Conservation (phyloP, 495 filamentous ascomycete species). For the Cudoniella acicularis region DNA sequence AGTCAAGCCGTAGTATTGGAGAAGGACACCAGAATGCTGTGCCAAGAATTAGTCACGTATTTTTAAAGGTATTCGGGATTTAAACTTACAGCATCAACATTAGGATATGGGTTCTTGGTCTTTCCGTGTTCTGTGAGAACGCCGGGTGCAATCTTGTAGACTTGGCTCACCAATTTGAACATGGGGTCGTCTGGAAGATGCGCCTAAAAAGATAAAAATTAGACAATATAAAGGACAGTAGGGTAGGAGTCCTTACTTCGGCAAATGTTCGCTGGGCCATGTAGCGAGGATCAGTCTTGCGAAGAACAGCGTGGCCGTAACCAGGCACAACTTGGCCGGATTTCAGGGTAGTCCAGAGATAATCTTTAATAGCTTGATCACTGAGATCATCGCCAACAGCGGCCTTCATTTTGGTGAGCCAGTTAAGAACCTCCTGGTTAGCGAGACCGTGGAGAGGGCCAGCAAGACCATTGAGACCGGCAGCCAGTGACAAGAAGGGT, state of each 20-base stretch:
- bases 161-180: constrained; percentile 99
- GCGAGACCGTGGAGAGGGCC: constrained; percentile 97
- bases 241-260: constrained; percentile 44
- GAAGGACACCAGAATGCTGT: constrained; percentile 91
- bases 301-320: constrained; percentile 97
- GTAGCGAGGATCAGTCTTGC: constrained; percentile 99
- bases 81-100: constrained; percentile 60
- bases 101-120: constrained; percentile 84
- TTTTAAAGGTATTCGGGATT: not conserved
- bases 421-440: constrained; percentile 98
- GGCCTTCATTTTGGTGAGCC: constrained; percentile 99
- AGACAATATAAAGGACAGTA: not conserved
- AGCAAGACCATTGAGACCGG: constrained; percentile 95
- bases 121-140: constrained; percentile 99
- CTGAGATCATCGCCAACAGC: constrained; percentile 87
- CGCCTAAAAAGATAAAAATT: not conserved
- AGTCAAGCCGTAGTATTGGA: constrained; percentile 98
- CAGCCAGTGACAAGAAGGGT: constrained; percentile 91
- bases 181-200: constrained; percentile 74
- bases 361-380: constrained; percentile 93
- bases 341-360: constrained; percentile 97
- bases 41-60: constrained; percentile 39
- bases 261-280: constrained; percentile 95
- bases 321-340: constrained; percentile 92
- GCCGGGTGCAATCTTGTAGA: constrained; percentile 98